A percentile compares a stretch with the other conserved stretches of the same genome.
Conservation (phyloP, 1,284 basidiomycete species). For the Cutaneotrichosporon sp. region DNA sequence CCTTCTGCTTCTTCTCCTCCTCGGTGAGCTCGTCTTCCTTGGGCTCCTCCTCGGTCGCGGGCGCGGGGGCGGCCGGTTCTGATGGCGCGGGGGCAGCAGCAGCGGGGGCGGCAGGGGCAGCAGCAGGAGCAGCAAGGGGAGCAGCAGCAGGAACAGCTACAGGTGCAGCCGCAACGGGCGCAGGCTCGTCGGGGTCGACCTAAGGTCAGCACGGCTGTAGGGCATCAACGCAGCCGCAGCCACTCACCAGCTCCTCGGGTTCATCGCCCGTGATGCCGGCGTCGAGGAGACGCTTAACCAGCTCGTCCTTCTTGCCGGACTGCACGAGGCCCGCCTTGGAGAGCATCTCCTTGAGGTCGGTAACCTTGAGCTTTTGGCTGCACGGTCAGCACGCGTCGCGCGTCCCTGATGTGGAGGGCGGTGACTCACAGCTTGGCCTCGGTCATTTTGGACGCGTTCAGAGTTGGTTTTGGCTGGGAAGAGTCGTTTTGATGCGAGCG, state of each 20-base stretch:
- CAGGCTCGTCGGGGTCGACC: slow-evolving; percentile 11
- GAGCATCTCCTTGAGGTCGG: slow-evolving; percentile 54
- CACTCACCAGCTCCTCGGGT: slow-evolving; percentile 30
- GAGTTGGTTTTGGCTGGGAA: neutral
- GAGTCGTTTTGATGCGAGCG: neutral
- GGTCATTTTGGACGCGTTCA: slow-evolving; percentile 3
- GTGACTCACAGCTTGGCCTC: slow-evolving; percentile 32
- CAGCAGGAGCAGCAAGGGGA: neutral
- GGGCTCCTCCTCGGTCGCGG: slow-evolving; percentile 4
- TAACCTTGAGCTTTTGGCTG: slow-evolving; percentile 54
- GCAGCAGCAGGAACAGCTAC: neutral
- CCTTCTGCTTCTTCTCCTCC: slow-evolving; percentile 49
- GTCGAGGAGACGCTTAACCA: slow-evolving; percentile 52
- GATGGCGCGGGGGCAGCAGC: slow-evolving; percentile 6
- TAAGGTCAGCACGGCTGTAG: slow-evolving; percentile 2
- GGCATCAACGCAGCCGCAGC: neutral
- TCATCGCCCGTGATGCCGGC: slow-evolving; percentile 34
- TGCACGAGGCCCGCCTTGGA: slow-evolving; percentile 42
- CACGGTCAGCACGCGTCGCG: slow-evolving; percentile 13
- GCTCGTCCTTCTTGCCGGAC: slow-evolving; percentile 54
- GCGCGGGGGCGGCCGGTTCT: slow-evolving; percentile 2
- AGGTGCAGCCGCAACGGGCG: neutral
- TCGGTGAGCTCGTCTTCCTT: slow-evolving; percentile 33
- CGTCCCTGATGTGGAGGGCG: neutral
- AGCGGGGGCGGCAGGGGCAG: slow-evolving; percentile 6